Percentiles rank a stretch among this genome's conserved stretches.
Conservation (phyloP, 2,329 filamentous ascomycete species). For the Calonectria leucothoes region DNA sequence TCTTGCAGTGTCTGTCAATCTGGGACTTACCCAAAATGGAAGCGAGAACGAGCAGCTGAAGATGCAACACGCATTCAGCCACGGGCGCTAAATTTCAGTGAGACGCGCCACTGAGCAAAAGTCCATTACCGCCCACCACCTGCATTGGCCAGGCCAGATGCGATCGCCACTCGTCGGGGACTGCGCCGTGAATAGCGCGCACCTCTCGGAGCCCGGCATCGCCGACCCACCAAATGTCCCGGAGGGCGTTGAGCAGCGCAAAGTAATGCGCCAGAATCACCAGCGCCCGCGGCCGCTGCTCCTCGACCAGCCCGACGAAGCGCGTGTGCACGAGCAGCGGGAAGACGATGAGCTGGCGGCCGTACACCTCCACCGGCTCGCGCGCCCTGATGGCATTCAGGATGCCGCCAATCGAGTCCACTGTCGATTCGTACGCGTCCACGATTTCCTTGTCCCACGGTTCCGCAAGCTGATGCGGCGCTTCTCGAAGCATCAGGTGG, state of each 20-base stretch:
- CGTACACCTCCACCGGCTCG: constrained; percentile 1
- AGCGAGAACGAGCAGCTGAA: constrained; percentile 10
- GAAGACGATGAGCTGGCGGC: constrained; percentile 30
- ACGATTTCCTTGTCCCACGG: constrained; percentile 25
- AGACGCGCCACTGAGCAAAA: not conserved
- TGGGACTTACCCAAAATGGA: constrained; percentile 1
- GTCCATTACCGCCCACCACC: not conserved
- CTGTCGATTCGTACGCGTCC: constrained; percentile 31
- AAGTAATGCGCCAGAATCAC: constrained; percentile 39
- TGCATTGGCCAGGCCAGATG: constrained; percentile 18
- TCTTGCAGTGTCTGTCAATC: not conserved
- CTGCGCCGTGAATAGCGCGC: constrained; percentile 22
- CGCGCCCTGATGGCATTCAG: constrained; percentile 27
- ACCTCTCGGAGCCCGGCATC: constrained; percentile 31
- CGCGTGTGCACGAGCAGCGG: constrained; percentile 32
- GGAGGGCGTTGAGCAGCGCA: constrained; percentile 27
- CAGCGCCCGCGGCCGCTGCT: constrained; percentile 34
- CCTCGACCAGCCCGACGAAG: constrained; percentile 33
- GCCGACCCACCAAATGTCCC: constrained; percentile 34
- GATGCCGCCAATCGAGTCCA: constrained; percentile 33
- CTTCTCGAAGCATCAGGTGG: constrained; percentile 23
- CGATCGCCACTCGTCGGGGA: constrained; percentile 22
- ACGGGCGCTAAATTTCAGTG: not conserved
- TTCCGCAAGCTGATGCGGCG: constrained; percentile 25
- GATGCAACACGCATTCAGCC: not conserved